Evolutionary conservation across 2,329 filamentous ascomycete species (phyloP).

Genomic region (Fusarium sp.): DNA sequence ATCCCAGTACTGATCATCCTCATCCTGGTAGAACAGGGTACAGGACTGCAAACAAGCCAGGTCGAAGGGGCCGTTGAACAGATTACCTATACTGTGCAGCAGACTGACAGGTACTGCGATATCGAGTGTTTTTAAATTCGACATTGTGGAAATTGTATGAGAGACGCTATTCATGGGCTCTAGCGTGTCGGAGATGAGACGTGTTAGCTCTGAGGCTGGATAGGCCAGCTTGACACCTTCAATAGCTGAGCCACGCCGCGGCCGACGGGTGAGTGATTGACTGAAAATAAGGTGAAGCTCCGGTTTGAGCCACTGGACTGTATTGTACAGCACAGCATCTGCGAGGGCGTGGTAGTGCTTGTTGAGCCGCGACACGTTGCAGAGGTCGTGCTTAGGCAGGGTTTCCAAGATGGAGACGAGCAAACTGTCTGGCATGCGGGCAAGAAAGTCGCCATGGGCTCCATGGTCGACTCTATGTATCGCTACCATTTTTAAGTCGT

Average conservation of each 20-base stretch:
- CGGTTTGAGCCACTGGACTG: constrained; percentile 60
- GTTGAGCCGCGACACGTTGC: constrained; percentile 59
- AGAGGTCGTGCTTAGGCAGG: constrained; percentile 58
- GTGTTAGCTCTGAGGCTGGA: constrained; percentile 58
- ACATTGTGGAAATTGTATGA: constrained; percentile 63
- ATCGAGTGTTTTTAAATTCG: constrained; percentile 62
- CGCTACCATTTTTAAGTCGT: constrained; percentile 14
- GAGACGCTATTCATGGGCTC: constrained; percentile 59
- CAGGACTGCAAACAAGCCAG: constrained; percentile 62
- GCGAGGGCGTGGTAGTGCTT: constrained; percentile 59
- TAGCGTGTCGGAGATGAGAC: constrained; percentile 57
- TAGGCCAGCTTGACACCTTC: constrained; percentile 61
- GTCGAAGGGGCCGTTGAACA: constrained; percentile 66
- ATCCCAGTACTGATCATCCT: constrained; percentile 62
- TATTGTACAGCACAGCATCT: constrained; percentile 63
- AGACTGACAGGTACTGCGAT: constrained; percentile 60
- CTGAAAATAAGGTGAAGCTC: constrained; percentile 64
- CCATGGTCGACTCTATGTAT: constrained; percentile 18
- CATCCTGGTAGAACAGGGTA: constrained; percentile 62
- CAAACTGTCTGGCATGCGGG: constrained; percentile 56
- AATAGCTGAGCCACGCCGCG: constrained; percentile 62
- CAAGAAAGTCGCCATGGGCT: constrained; percentile 36
- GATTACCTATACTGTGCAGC: constrained; percentile 61
- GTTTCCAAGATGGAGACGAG: constrained; percentile 57
- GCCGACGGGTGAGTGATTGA: constrained; percentile 61